These are phyloP conservation scores for Krasilnikovozyma curviuscula DNA, from an alignment of 768 basidiomycete genomes.

Conservation along the genomic window DNA sequence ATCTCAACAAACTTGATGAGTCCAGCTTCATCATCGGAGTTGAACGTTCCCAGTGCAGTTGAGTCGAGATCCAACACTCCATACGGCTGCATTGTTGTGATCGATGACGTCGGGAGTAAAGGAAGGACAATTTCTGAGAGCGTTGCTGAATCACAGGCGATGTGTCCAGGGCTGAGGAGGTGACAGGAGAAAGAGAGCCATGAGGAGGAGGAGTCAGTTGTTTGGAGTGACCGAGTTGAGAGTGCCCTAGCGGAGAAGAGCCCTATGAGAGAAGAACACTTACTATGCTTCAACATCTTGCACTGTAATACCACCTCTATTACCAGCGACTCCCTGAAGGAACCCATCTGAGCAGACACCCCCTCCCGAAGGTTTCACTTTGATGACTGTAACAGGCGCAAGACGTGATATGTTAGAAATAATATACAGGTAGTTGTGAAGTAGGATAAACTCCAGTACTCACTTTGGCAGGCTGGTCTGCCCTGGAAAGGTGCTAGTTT, in stretches of 20 bases:
- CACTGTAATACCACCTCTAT: slow-evolving; percentile 47
- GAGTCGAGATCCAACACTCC: slow-evolving; percentile 70
- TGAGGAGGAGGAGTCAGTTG: not conserved
- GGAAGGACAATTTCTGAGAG: slow-evolving; percentile 81
- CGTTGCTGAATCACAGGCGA: slow-evolving; percentile 71
- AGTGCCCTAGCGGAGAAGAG: not conserved
- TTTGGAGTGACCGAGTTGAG: not conserved
- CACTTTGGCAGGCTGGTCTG: slow-evolving; percentile 62
- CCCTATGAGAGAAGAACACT: slow-evolving; percentile 19
- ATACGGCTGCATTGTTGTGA: slow-evolving; percentile 21
- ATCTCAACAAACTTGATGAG: slow-evolving; percentile 51
- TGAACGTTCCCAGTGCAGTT: slow-evolving; percentile 48
- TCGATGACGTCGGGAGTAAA: slow-evolving; percentile 21
- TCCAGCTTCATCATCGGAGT: slow-evolving; percentile 55
- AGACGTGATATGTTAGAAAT: too few species aligned
- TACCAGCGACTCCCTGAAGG: slow-evolving; percentile 31
- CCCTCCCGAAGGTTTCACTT: slow-evolving; percentile 30
- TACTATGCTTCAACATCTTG: slow-evolving; percentile 59
- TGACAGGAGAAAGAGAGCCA: not conserved
- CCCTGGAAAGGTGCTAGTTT: slow-evolving; percentile 74
- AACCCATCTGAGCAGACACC: slow-evolving; percentile 78
- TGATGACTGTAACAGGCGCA: too few species aligned
- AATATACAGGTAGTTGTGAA: not conserved
- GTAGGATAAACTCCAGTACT: slow-evolving; percentile 1
- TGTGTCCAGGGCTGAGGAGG: not conserved